Base-by-base conservation (phyloP, 2,329 filamentous ascomycete species). In the Nigrospora oryzae region DNA sequence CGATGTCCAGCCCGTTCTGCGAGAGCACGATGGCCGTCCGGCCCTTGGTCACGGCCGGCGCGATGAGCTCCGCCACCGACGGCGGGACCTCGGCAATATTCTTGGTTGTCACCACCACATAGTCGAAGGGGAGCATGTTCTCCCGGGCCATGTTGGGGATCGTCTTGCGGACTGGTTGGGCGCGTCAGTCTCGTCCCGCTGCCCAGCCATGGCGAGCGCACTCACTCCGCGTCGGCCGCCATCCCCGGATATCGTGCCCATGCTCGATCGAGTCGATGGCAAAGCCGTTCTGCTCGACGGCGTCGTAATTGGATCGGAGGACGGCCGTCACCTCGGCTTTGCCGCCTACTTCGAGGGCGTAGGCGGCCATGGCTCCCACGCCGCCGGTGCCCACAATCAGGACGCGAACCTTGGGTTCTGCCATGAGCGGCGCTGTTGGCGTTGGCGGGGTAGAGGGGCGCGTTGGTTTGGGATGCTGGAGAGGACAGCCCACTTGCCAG, bases 1-100 rank as follows among this genome's bases (percentile, higher is more conserved):
- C 76, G 49, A 83, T 82, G 52, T 81, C 79, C n/a, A 83, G 60
- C 0, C 79, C 79, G 53, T 83, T 83, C 49, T 83, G 79, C 5
- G 79, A 62, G 7, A 83, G 66, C 0, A 81, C 64, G 38, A 83
- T 73, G 28, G 66, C 66, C 0, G 77, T 80, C 19, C 69, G 61
- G 2, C 64, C 65, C 1, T 68, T 65, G 0, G 71, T 74, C 1
- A 83, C 61, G 2, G 75, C 76, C 0, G 75, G 73, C 0, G 57
- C 53, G 23, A 81, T 70, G 31, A 79, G 56, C 2, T 75, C 69
- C 35, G 65, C 54, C 0, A 75, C 59, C 0, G 62, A 65, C 0
- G 79, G 76, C 1, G 64, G 60, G 8, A 74, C 55, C 43, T 81
- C 78, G 5, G 77, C 67, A 32, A 76, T 60, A 51, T 79, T 81